phyloP scores from a whole-genome alignment of 163 green algal genomes.

The Scenedesmus sp. region DNA sequence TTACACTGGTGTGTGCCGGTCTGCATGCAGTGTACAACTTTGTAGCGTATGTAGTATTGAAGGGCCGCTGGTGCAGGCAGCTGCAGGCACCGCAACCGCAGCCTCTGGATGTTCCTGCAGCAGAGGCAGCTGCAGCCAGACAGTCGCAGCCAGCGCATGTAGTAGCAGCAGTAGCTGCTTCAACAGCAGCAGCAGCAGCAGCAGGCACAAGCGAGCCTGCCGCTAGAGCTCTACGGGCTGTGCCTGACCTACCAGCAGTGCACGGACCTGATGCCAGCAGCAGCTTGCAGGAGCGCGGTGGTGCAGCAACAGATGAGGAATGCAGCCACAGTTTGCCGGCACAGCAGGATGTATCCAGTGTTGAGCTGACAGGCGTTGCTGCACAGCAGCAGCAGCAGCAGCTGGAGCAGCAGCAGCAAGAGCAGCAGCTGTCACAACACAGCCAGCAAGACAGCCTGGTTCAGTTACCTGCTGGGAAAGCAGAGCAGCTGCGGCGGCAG shows the following conservation, averaged over 20 bases:
- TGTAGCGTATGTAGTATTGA: constrained; percentile 36
- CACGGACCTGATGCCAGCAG: neutral
- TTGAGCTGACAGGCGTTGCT: neutral
- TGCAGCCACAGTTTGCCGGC: neutral
- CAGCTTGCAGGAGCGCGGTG: neutral
- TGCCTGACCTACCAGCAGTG: neutral
- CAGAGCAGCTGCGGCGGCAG: neutral
- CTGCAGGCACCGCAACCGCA: neutral
- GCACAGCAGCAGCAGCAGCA: constrained; percentile 5
- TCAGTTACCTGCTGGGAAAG: neutral
- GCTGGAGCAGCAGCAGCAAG: constrained; percentile 40
- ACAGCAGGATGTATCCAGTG: neutral
- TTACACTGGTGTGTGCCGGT: constrained; percentile 58
- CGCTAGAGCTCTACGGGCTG: neutral
- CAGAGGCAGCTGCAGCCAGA: neutral
- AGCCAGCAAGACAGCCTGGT: neutral
- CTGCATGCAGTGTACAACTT: constrained; percentile 55
- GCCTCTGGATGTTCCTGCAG: neutral
- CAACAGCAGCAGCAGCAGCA: neutral
- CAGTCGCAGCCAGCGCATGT: neutral
- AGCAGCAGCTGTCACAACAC: neutral
- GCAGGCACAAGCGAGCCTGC: neutral
- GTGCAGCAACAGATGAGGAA: too few species aligned
- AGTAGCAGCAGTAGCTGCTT: neutral
- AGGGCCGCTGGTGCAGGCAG: constrained; percentile 20